Evolutionary conservation across 345 rosid species (phyloP), one percentile per base, ranked within the genome.

Genomic region (Hevea brasiliensis): DNA sequence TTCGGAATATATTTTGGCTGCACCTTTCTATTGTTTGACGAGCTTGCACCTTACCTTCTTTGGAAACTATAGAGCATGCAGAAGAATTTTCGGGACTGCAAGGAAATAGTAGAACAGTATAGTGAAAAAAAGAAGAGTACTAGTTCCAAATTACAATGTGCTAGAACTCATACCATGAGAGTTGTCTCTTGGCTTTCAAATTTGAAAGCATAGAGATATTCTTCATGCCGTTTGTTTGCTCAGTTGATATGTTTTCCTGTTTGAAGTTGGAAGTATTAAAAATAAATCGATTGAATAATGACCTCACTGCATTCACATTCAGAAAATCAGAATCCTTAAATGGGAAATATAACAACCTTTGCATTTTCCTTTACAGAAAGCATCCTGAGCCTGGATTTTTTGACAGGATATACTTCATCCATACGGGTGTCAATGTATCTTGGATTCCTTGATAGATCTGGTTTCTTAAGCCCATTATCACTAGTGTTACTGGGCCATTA

Each of bases 381-480:
- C 80, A 83, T 68, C 83, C 83, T 81, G 67, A 84, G 79, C 84
- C 90, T 87, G 57, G 90, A 80, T 73, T 95, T 95, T 83, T 89
- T 91, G 50, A 83, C 92, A 68, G 96, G 93, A 76, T 82, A 95
- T 8, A 91, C 83, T 76, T 87, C 93, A 84, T 88, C 78, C 85
- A 93, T 82, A 60, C 90, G 93, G 55, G 82, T 89, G 72, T 88
- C 91, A 48, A 85, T 84, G 63, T 89, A 92, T 82, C 84, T 87
- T 15, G 96, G 89, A 80, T 78, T 83, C 73, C 83, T 87, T 20
- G 67, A 74, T 6, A 57, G 66, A 51, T 87, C 91, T 66, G 82
- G 75, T 65, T 87, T 95, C 83, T 85, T 87, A 45, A 68, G 41
- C 70, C 84, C 87, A 70, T 83, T 80, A 54, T 83, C 81, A 50